phyloP scores from a whole-genome alignment of 2,329 filamentous ascomycete genomes.

The Seiridium cupressi region DNA sequence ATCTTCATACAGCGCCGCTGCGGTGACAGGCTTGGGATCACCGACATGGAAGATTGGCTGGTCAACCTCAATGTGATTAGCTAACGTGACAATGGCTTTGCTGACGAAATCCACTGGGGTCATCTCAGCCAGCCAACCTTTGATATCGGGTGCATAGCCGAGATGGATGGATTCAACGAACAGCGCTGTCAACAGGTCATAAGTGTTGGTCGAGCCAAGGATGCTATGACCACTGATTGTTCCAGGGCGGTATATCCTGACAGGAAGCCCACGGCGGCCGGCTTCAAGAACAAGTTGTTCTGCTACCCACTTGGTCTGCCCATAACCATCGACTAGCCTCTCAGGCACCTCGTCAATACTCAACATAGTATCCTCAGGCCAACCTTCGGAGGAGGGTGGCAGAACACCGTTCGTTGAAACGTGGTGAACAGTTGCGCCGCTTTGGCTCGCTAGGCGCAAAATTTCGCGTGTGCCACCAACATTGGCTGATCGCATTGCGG shows the following conservation, averaged over 20 bases:
- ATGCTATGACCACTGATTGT: constrained; percentile 77
- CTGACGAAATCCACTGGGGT: constrained; percentile 81
- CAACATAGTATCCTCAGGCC: constrained; percentile 68
- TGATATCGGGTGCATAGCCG: constrained; percentile 66
- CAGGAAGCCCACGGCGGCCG: constrained; percentile 64
- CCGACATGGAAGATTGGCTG: constrained; percentile 73
- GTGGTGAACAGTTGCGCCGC: constrained; percentile 72
- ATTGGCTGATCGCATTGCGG: constrained; percentile 70
- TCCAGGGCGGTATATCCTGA: constrained; percentile 69
- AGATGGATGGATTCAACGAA: constrained; percentile 76
- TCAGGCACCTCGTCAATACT: constrained; percentile 66
- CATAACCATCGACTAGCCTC: constrained; percentile 71
- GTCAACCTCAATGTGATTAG: constrained; percentile 59
- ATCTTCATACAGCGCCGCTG: constrained; percentile 61
- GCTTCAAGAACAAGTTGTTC: constrained; percentile 73
- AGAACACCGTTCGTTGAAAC: constrained; percentile 80
- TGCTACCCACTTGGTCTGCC: constrained; percentile 80
- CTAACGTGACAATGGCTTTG: constrained; percentile 68
- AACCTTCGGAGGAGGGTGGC: constrained; percentile 67
- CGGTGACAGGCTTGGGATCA: constrained; percentile 69
- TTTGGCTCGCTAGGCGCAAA: constrained; percentile 65
- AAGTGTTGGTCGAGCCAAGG: constrained; percentile 74
- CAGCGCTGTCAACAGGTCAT: constrained; percentile 73
- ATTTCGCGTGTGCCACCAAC: constrained; percentile 78
- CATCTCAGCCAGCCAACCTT: constrained; percentile 79